These are phyloP conservation scores for Alternaria panax DNA, from an alignment of 2,329 filamentous ascomycete genomes.

Conservation along the genomic window DNA sequence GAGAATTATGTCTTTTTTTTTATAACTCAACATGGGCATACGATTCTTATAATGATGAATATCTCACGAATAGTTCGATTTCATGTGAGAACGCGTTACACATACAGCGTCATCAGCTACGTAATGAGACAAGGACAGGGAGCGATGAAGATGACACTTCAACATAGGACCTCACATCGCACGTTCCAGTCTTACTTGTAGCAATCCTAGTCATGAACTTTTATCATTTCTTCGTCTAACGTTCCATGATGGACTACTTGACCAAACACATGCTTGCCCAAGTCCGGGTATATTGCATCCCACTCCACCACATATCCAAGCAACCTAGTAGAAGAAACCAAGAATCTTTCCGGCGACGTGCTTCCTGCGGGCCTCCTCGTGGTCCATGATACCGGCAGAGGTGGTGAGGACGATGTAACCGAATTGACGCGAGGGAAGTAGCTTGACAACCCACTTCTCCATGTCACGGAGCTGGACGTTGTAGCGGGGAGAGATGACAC, in stretches of 20 bases:
- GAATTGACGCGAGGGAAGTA: conserved; percentile 99
- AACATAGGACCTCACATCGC: background rate
- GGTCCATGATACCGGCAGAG: conserved; percentile 99
- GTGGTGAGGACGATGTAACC: conserved; percentile 99
- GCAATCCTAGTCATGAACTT: conserved; percentile 27
- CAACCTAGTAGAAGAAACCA: conserved; percentile 94
- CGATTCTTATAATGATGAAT: background rate
- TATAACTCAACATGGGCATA: background rate
- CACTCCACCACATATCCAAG: conserved; percentile 28
- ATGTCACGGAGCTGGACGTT: conserved; percentile 97
- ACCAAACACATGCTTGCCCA: conserved; percentile 35
- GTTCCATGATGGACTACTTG: conserved; percentile 38
- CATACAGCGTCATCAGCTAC: no score
- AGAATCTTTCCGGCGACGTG: conserved; percentile 99
- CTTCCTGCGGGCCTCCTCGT: conserved; percentile 99
- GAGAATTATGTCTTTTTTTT: conserved; percentile 3
- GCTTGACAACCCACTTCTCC: conserved; percentile 99
- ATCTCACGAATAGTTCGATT: background rate
- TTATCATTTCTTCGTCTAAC: conserved; percentile 43
- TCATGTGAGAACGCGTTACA: background rate
- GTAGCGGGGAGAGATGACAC: conserved; percentile 99
- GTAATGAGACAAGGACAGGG: background rate
- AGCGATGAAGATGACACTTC: background rate
- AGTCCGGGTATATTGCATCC: conserved; percentile 42
- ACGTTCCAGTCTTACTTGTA: background rate